These are phyloP conservation scores for Phialophora tarda DNA, from an alignment of 2,329 filamentous ascomycete species.

Conservation along the genomic window DNA sequence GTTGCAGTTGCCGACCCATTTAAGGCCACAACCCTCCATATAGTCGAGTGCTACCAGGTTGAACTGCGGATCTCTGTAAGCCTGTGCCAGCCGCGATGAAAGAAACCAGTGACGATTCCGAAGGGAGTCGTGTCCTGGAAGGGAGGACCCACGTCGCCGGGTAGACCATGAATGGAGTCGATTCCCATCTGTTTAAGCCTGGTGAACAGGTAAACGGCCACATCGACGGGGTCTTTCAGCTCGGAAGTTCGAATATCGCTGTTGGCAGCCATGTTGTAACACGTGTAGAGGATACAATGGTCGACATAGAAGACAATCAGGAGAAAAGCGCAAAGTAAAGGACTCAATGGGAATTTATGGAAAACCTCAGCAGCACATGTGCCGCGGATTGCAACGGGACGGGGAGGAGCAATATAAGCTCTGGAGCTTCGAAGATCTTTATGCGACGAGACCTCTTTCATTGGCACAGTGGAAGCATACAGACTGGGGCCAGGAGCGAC, in stretches of 20 bases:
- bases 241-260: constrained; percentile 51
- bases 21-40: constrained; percentile 58
- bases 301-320: neutral
- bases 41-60: constrained; percentile 60
- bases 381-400: neutral
- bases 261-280: constrained; percentile 22
- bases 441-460: neutral
- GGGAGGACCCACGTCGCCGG: constrained; percentile 48
- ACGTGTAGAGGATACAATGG: neutral
- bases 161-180: constrained; percentile 58
- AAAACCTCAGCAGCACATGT: neutral
- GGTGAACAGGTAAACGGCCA: constrained; percentile 58
- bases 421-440: neutral
- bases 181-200: constrained; percentile 58
- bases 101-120: neutral
- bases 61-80: constrained; percentile 28
- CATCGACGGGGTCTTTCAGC: constrained; percentile 53
- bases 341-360: neutral
- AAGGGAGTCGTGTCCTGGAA: no score
- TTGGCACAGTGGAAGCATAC: neutral
- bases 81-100: neutral
- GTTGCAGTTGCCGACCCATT: constrained; percentile 67
- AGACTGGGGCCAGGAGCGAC: neutral
- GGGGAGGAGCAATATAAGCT: neutral
- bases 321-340: neutral